These are phyloP conservation scores for Fraxinus latifolia DNA, from an alignment of 305 asterid genomes.

Conservation along the genomic window DNA sequence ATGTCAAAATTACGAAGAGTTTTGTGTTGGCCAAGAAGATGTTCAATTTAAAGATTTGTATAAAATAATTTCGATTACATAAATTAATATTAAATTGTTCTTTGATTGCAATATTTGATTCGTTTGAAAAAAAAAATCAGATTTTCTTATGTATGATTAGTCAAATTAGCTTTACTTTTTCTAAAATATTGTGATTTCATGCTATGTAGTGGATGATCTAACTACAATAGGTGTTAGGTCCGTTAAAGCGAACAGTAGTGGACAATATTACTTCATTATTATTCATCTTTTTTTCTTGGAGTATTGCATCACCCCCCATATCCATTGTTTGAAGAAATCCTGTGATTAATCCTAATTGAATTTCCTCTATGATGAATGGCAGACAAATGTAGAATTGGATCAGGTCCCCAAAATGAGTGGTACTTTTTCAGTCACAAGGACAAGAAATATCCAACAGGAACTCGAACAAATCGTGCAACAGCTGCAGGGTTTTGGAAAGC, in stretches of 20 bases:
- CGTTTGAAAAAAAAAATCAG: background rate
- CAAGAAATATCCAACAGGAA: constrained; percentile 86
- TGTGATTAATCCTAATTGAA: background rate
- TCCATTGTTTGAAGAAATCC: too few species aligned
- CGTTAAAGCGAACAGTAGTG: too few species aligned
- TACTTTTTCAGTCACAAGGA: constrained; percentile 90
- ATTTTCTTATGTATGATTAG: background rate
- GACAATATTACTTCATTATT: too few species aligned
- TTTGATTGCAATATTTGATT: background rate
- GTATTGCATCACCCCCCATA: too few species aligned
- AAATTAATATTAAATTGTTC: background rate
- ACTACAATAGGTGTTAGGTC: too few species aligned
- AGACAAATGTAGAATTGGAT: constrained; percentile 88
- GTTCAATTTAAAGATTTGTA: background rate
- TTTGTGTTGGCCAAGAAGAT: background rate
- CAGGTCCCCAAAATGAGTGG: constrained; percentile 84
- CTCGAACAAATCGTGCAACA: constrained; percentile 82
- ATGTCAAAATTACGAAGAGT: background rate
- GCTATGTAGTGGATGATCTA: too few species aligned
- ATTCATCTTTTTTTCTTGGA: too few species aligned
- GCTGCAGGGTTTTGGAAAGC: constrained; percentile 90
- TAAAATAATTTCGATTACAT: background rate
- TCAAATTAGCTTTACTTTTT: background rate
- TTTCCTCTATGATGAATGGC: constrained; percentile 2
- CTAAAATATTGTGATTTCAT: background rate